Percentiles rank a stretch among this genome's conserved stretches.
phyloP scores from a whole-genome alignment of 805 yeast species.

The Candida verbasci region DNA sequence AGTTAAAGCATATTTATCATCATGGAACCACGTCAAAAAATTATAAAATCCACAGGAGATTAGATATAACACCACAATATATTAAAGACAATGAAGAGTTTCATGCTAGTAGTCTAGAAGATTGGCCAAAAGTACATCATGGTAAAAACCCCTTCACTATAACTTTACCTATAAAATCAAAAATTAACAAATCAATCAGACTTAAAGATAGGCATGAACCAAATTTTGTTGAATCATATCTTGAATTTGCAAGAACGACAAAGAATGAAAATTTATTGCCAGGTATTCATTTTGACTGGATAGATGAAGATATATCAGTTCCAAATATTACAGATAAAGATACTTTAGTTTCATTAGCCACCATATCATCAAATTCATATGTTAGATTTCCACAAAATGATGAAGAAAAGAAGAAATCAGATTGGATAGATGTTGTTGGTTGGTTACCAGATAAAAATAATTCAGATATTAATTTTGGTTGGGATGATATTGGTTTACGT shows the following conservation, averaged over 20 bases:
- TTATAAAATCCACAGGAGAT: conserved; percentile 40
- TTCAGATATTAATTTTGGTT: conserved; percentile 67
- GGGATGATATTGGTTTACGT: conserved; percentile 80
- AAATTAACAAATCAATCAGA: conserved; percentile 18
- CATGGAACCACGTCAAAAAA: conserved; percentile 48
- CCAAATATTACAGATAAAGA: conserved; percentile 77
- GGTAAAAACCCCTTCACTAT: conserved; percentile 39
- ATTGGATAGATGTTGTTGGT: conserved; percentile 76
- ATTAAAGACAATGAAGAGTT: conserved; percentile 14
- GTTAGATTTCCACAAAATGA: conserved; percentile 64
- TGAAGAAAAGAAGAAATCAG: conserved; percentile 49
- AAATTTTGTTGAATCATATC: conserved; percentile 60
- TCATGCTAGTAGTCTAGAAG: conserved; percentile 11
- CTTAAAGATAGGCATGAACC: conserved; percentile 45
- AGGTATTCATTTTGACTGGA: conserved; percentile 60
- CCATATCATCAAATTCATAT: conserved; percentile 89
- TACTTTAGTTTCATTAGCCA: conserved; percentile 71
- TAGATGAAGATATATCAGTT: conserved; percentile 43
- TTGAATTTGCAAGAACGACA: conserved; percentile 49
- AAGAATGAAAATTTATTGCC: conserved; percentile 30
- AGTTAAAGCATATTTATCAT: conserved; percentile 56
- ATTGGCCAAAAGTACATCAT: conserved; percentile 32
- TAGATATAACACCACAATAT: conserved; percentile 46
- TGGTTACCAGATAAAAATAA: conserved; percentile 53
- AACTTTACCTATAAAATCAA: conserved; percentile 22